Evolutionary conservation across 1,284 basidiomycete species (phyloP), one percentile per base, ranked within the genome.

Genomic region (Ceratobasidium sp.): DNA sequence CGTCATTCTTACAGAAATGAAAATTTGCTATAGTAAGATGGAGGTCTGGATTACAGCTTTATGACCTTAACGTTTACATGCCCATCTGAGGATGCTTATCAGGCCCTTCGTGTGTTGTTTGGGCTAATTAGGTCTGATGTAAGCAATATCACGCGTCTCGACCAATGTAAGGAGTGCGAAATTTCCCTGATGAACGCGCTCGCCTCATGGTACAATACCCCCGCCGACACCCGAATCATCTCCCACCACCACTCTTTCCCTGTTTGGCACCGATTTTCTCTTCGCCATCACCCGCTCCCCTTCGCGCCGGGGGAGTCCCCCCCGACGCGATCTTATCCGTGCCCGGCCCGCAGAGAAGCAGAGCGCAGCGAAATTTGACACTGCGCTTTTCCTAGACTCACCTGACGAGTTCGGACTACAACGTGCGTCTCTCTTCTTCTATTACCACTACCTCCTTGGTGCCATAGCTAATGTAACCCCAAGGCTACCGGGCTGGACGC

Each of bases 181-280:
- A n/a, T n/a, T n/a, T n/a, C n/a, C n/a, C n/a, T n/a, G n/a, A n/a
- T n/a, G n/a, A n/a, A n/a, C n/a, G 14, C 14, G 3, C 53, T 56
- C 14, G 8, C n/a, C n/a, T 14, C n/a, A 11, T 4, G 15, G 57
- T 44, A 14, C 22, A n/a, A 60, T n/a, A 36, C 44, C 22, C 36
- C 57, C 1, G 31, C 1, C 1, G 57, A 44, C 2, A n/a, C 33
- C 31, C 1, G 5, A 31, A 14, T 60, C 2, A 7, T 60, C 3
- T 57, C 54, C 8, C 54, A 8, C 9, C 33, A 60, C 19, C 31
- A 60, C 11, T 11, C 22, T 14, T 33, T 60, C 33, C 57, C 57
- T 5, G 57, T 60, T 33, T 60, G 57, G 57, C 57, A 60, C 36
- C 57, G 33, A 9, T 19, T 60, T n/a, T 33, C 36, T 6, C 11